A percentile compares a stretch with the other conserved stretches of the same genome.
Evolutionary conservation across 768 basidiomycete species (phyloP).

Genomic region (Galerina marginata): DNA sequence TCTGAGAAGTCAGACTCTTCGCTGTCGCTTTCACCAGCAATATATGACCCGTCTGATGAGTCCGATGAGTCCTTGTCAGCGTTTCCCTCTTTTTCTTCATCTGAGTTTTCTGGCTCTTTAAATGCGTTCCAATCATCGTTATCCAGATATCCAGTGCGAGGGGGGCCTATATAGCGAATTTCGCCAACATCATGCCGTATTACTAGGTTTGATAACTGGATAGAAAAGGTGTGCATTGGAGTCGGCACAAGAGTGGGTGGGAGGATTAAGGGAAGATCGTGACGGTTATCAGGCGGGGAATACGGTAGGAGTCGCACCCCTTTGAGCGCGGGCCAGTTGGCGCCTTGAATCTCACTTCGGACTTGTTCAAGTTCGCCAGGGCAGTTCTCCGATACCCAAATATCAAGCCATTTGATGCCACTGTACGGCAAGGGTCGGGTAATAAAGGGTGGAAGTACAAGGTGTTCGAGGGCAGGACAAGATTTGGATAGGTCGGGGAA

Average conservation of each 20-base stretch:
- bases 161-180: too few relatives aligned
- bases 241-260: background rate
- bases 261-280: slow-evolving; percentile 2
- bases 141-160: too few relatives aligned
- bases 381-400: background rate
- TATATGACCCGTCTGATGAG: too few relatives aligned
- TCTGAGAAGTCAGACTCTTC: too few relatives aligned
- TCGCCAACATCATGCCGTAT: too few relatives aligned
- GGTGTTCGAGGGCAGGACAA: slow-evolving; percentile 5
- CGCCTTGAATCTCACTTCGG: background rate
- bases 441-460: slow-evolving; percentile 1
- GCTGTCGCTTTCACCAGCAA: too few relatives aligned
- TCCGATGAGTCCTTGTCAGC: too few relatives aligned
- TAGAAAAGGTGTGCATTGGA: background rate
- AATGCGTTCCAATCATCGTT: too few relatives aligned
- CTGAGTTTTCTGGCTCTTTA: too few relatives aligned
- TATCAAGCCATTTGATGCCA: slow-evolving; percentile 8
- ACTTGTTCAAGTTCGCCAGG: background rate
- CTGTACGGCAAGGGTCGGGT: background rate
- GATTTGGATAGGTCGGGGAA: background rate
- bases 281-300: background rate
- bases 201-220: too few relatives aligned
- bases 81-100: too few relatives aligned
- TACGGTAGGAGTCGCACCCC: slow-evolving; percentile 1
- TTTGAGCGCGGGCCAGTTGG: slow-evolving; percentile 5